These are phyloP conservation scores for Acanthamoeba divionensis DNA, from an alignment of 208 protist species.

Conservation along the genomic window DNA sequence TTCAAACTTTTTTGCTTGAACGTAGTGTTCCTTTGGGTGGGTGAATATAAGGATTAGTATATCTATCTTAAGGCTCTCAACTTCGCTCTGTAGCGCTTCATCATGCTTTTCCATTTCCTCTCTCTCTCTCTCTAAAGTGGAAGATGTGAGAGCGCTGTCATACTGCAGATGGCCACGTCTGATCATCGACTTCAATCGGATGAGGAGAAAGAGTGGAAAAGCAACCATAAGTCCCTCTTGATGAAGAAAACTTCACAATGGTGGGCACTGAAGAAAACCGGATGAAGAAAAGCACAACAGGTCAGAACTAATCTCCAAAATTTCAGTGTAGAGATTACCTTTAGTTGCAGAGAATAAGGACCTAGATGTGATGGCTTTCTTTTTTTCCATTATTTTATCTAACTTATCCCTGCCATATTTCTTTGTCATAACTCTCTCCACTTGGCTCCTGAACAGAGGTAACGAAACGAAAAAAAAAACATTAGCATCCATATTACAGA, in stretches of 20 bases:
- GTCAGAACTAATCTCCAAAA: no score
- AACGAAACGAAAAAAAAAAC: neutral
- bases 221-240: neutral
- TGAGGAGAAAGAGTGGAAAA: slow-evolving; percentile 23
- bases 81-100: neutral
- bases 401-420: slow-evolving; percentile 15
- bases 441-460: neutral
- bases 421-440: neutral
- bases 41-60: no score
- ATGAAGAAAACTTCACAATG: slow-evolving; percentile 12
- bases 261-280: no score
- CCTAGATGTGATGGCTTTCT: no score
- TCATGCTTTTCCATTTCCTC: neutral
- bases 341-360: no score
- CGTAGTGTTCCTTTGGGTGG: neutral
- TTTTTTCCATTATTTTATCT: neutral
- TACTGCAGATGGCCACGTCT: slow-evolving; percentile 34
- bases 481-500: neutral
- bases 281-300: no score
- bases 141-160: neutral
- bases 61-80: neutral
- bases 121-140: no score
- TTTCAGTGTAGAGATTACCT: no score
- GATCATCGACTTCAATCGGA: neutral
- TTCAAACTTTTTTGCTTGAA: slow-evolving; percentile 48